Percentiles rank a stretch among this genome's conserved stretches.
phyloP scores from a whole-genome alignment of 2,329 filamentous ascomycete species.

The Hypomyces rosellus region DNA sequence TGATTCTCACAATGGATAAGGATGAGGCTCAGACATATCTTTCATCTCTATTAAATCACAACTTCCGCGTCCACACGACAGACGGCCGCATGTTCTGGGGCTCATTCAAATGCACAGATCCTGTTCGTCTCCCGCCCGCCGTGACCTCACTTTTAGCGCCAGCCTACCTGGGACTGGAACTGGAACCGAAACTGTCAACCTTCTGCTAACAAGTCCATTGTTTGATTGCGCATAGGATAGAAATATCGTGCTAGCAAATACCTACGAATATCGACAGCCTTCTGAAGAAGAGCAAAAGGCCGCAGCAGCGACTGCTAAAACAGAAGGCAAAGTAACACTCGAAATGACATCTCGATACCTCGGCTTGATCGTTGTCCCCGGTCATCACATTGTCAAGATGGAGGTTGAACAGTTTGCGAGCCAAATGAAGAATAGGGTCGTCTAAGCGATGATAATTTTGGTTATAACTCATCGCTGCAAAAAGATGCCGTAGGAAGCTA shows the following conservation, averaged over 20 bases:
- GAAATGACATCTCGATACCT: slow-evolving; percentile 82
- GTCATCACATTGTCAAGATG: slow-evolving; percentile 77
- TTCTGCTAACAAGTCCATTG: neutral
- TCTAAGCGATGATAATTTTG: neutral
- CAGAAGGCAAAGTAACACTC: slow-evolving; percentile 45
- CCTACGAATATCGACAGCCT: slow-evolving; percentile 84
- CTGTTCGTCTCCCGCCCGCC: slow-evolving; percentile 46
- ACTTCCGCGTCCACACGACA: slow-evolving; percentile 69
- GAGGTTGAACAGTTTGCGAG: slow-evolving; percentile 74
- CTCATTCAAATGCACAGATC: slow-evolving; percentile 89
- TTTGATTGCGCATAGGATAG: slow-evolving; percentile 54
- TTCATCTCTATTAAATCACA: slow-evolving; percentile 66
- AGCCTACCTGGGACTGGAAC: too few relatives aligned
- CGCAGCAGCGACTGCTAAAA: slow-evolving; percentile 24
- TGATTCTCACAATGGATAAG: slow-evolving; percentile 36
- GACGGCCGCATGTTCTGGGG: slow-evolving; percentile 88
- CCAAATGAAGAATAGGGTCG: slow-evolving; percentile 32
- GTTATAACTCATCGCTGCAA: too few relatives aligned
- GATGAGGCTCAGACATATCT: slow-evolving; percentile 51
- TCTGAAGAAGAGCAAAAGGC: slow-evolving; percentile 41
- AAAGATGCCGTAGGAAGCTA: too few relatives aligned
- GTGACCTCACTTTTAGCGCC: neutral
- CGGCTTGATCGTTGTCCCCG: slow-evolving; percentile 84
- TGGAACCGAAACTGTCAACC: too few relatives aligned
- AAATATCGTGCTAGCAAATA: slow-evolving; percentile 79